Evolutionary conservation across 176 grass and related monocot species (phyloP).

Genomic region (Rhynchospora breviuscula): DNA sequence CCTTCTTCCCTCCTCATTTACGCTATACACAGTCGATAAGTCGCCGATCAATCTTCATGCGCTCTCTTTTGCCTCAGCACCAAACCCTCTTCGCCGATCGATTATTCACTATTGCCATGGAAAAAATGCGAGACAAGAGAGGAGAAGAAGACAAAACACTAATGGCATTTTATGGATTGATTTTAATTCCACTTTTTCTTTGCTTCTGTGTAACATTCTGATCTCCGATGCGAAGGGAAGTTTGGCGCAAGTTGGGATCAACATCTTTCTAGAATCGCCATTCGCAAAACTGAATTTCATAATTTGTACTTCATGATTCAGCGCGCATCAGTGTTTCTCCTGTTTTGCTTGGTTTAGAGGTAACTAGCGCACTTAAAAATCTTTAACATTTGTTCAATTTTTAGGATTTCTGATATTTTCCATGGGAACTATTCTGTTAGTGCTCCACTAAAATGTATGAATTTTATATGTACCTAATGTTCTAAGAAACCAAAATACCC

Average conservation of each 20-base stretch:
- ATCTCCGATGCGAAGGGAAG: conserved; percentile 4
- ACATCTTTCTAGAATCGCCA: conserved; percentile 69
- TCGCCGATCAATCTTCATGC: too few relatives aligned
- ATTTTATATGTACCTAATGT: neutral
- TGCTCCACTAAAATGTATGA: neutral
- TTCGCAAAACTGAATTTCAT: conserved; percentile 52
- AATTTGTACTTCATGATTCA: conserved; percentile 35
- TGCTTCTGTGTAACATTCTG: neutral
- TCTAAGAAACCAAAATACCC: too few relatives aligned
- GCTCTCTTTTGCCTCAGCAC: too few relatives aligned
- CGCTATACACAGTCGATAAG: too few relatives aligned
- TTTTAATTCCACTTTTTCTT: neutral
- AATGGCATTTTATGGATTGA: neutral
- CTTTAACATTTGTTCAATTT: neutral
- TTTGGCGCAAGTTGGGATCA: conserved; percentile 28
- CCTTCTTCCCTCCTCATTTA: too few relatives aligned
- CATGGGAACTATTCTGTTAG: neutral
- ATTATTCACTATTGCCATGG: too few relatives aligned
- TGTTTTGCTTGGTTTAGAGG: conserved; percentile 53
- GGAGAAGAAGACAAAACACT: neutral
- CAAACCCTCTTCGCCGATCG: too few relatives aligned
- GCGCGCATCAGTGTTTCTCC: conserved; percentile 55
- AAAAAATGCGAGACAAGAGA: too few relatives aligned
- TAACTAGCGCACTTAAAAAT: neutral
- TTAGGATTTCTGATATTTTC: neutral